These are phyloP conservation scores for Yamadazyma nakazawae DNA, from an alignment of 805 yeast genomes.

Conservation along the genomic window DNA sequence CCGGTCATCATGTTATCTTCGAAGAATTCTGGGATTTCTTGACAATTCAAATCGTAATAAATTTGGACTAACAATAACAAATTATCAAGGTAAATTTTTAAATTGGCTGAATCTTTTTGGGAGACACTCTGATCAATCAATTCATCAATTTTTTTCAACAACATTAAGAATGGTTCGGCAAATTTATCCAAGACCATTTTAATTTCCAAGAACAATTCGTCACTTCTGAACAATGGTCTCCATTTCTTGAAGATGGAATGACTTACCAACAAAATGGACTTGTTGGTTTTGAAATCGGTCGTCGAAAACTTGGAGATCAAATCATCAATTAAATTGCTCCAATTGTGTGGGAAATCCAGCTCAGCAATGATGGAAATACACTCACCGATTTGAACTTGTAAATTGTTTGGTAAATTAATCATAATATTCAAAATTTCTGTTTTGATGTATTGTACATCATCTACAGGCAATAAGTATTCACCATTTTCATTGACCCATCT, in stretches of 20 bases:
- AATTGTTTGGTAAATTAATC: slow-evolving; percentile 73
- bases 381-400: slow-evolving; percentile 94
- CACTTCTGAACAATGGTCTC: slow-evolving; percentile 92
- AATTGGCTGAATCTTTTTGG: slow-evolving; percentile 39
- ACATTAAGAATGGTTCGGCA: slow-evolving; percentile 69
- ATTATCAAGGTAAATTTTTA: slow-evolving; percentile 63
- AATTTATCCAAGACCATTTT: slow-evolving; percentile 82
- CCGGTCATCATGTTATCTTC: slow-evolving; percentile 82
- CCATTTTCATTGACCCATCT: slow-evolving; percentile 93
- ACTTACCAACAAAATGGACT: slow-evolving; percentile 86
- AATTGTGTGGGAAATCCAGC: slow-evolving; percentile 87
- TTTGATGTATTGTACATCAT: slow-evolving; percentile 69
- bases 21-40: slow-evolving; percentile 96
- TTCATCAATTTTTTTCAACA: slow-evolving; percentile 65
- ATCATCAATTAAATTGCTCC: slow-evolving; percentile 77
- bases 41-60: slow-evolving; percentile 92
- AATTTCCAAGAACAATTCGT: slow-evolving; percentile 84
- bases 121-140: slow-evolving; percentile 45
- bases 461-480: slow-evolving; percentile 54
- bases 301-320: slow-evolving; percentile 62
- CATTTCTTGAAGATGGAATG: slow-evolving; percentile 95
- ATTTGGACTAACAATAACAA: slow-evolving; percentile 71
- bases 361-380: slow-evolving; percentile 91
- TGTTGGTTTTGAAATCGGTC: slow-evolving; percentile 69
- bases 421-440: slow-evolving; percentile 77